Base-by-base conservation (phyloP, 1,284 basidiomycete genomes). In the Ganoderma sp. region DNA sequence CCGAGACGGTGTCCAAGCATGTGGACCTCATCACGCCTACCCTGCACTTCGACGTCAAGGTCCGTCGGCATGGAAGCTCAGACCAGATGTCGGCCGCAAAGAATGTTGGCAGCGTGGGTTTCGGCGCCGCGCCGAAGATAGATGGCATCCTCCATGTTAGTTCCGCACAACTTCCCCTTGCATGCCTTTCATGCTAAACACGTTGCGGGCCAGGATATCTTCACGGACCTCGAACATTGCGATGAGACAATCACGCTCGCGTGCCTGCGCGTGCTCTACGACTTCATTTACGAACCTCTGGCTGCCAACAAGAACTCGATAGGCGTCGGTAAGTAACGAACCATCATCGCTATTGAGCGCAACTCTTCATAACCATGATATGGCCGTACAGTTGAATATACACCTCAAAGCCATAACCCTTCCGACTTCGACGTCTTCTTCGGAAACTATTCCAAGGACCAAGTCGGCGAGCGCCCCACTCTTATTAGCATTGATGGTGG, bases 201-300 rank as follows among this genome's bases (percentile, higher is more conserved):
- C 7, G 19, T 63, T 39, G 78, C 52, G 9, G 9, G 0, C n/a
- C 32, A 73, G 72, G 65, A 57, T 37, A 61, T 73, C 50, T 70
- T 67, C 62, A 64, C 45, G 3, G 66, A 70, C 15, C 59, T 71
- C 28, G 60, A 61, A 19, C 62, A 70, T 28, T 89, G 87, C 72
- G 73, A 75, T 9, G 76, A 73, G 2, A 79, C 76, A 1, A 83
- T 89, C 64, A 88, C 87, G 0, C 87, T 87, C 15, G 76, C 83
- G 0, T 90, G 87, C 73, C 76, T 90, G 63, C 77, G 83, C 57
- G 79, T 80, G 3, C 74, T 89, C 41, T 90, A 89, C 75, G 85
- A 84, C 22, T 79, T 78, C 19, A 70, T 69, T 5, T 88, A 88
- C 71, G 79, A 80, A 0, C 85, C 85, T 3, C 66, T 75, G 8